phyloP scores from a whole-genome alignment of 2,329 filamentous ascomycete species.

The Exserohilum rostratum region DNA sequence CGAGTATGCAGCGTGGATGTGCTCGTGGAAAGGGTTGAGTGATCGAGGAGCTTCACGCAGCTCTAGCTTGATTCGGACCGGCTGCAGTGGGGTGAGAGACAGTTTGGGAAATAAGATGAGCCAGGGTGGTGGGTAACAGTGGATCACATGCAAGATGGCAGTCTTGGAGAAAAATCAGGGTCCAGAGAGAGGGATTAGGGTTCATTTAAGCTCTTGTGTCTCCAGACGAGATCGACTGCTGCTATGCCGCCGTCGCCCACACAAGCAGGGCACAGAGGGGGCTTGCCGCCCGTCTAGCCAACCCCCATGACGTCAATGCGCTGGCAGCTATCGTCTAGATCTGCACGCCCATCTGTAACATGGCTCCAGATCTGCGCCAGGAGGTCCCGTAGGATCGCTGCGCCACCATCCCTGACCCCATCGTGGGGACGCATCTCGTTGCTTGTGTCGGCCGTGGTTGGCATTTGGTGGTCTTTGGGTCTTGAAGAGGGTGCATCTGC shows the following conservation, averaged over 20 bases:
- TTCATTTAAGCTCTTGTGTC: slow-evolving; percentile 16
- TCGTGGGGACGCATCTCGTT: background rate
- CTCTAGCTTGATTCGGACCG: slow-evolving; percentile 10
- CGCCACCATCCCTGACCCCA: slow-evolving; percentile 8
- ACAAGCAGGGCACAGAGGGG: slow-evolving; percentile 10
- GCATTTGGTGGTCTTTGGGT: too few species aligned
- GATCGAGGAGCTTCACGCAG: slow-evolving; percentile 5
- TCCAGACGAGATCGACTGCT: slow-evolving; percentile 5
- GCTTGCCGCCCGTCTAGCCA: too few species aligned
- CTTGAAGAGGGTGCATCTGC: background rate
- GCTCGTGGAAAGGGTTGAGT: background rate
- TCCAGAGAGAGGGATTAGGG: slow-evolving; percentile 7
- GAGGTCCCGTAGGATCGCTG: background rate
- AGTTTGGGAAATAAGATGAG: slow-evolving; percentile 5
- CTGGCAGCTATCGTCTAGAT: slow-evolving; percentile 2
- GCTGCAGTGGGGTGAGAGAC: slow-evolving; percentile 5
- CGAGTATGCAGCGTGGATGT: slow-evolving; percentile 1
- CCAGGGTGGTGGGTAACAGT: background rate
- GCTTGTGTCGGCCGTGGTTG: background rate
- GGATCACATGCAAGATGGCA: slow-evolving; percentile 1
- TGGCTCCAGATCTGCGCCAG: slow-evolving; percentile 8
- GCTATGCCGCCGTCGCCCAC: background rate
- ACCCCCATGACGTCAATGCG: slow-evolving; percentile 13
- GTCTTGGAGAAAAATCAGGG: slow-evolving; percentile 8
- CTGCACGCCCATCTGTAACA: background rate